Evolutionary conservation across 2,329 filamentous ascomycete species (phyloP).

Genomic region (Hirsutella rhossiliensis): DNA sequence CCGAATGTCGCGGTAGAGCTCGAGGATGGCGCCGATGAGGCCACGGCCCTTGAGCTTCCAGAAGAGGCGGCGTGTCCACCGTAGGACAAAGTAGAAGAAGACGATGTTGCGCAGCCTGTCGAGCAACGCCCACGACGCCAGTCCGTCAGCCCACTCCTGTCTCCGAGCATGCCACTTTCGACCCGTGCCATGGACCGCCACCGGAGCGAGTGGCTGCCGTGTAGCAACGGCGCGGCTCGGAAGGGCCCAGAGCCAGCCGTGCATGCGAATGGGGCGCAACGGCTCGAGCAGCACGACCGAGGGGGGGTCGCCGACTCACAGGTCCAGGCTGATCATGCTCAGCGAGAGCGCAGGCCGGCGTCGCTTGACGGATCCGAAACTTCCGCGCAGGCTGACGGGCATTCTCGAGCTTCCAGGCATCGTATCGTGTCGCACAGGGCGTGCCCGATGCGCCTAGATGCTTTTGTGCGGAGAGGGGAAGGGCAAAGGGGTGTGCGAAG

Average conservation of each 20-base stretch:
- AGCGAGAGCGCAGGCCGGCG: constrained; percentile 42
- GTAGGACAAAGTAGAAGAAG: constrained; percentile 78
- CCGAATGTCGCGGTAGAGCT: constrained; percentile 60
- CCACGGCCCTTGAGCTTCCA: constrained; percentile 86
- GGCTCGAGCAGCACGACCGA: too few relatives aligned
- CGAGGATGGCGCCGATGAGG: constrained; percentile 62
- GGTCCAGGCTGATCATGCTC: constrained; percentile 51
- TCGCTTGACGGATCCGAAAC: constrained; percentile 49
- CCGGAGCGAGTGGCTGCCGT: too few relatives aligned
- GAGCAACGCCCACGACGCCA: background rate
- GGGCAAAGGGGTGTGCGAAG: background rate
- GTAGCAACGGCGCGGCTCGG: too few relatives aligned
- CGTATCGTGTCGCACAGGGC: constrained; percentile 8
- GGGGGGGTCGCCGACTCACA: constrained; percentile 37
- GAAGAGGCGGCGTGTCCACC: constrained; percentile 68
- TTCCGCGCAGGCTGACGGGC: constrained; percentile 58
- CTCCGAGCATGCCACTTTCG: background rate
- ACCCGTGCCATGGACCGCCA: background rate
- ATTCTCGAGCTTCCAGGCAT: constrained; percentile 60
- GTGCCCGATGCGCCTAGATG: background rate
- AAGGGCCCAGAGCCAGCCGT: background rate
- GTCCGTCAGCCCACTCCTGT: background rate
- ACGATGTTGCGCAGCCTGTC: constrained; percentile 66
- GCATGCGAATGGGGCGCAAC: background rate
- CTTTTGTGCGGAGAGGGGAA: background rate